phyloP scores from a whole-genome alignment of 2,329 filamentous ascomycete species.

The Didymella arachidicola region DNA sequence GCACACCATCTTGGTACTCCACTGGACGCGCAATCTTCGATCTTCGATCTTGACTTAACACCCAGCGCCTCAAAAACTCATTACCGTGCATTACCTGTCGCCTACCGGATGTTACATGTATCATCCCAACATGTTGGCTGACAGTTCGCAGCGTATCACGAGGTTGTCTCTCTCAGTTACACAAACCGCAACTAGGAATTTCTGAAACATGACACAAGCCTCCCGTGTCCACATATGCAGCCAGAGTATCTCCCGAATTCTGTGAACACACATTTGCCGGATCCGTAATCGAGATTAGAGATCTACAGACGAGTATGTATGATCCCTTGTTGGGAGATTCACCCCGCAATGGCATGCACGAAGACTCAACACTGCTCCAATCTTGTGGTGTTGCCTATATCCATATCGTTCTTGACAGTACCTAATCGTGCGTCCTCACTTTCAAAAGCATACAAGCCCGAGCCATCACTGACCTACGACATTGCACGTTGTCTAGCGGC shows the following conservation, averaged over 20 bases:
- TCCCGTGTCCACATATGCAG: constrained; percentile 17
- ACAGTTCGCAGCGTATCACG: constrained; percentile 10
- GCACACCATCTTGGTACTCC: not conserved
- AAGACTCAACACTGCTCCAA: not conserved
- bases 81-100: not conserved
- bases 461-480: not conserved
- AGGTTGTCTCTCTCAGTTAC: constrained; percentile 5
- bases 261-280: not conserved
- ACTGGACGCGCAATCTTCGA: constrained; percentile 8
- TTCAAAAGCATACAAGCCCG: not conserved
- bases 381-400: not conserved
- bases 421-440: not conserved
- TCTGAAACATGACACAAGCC: constrained; percentile 18
- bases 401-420: no score
- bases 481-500: not conserved
- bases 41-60: not conserved
- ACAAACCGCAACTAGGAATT: constrained; percentile 23
- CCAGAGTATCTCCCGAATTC: constrained; percentile 15
- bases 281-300: constrained; percentile 8
- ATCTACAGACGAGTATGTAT: constrained; percentile 15
- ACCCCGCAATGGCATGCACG: not conserved
- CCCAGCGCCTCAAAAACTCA: constrained; percentile 8
- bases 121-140: constrained; percentile 12
- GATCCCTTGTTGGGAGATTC: constrained; percentile 12
- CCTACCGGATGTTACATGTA: not conserved